Conservation (phyloP, 345 rosid species). For the Rhodamnia argentea region DNA sequence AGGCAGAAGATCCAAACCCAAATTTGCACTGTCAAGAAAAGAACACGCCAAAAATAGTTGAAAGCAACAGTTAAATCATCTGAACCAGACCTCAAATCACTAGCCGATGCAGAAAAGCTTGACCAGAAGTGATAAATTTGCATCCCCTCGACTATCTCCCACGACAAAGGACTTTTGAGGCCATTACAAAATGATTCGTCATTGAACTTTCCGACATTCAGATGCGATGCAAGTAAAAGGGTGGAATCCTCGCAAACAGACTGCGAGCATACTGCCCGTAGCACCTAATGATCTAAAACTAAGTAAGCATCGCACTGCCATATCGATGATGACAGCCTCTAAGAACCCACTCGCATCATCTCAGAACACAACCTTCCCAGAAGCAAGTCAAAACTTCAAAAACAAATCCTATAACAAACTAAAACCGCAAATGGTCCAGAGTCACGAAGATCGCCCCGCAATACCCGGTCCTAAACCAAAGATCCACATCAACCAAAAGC, state of each 20-base stretch:
- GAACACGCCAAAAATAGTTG: too few species aligned
- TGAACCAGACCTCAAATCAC: too few species aligned
- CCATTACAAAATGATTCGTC: neutral
- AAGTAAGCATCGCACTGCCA: neutral
- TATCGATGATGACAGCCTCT: neutral
- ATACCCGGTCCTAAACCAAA: neutral
- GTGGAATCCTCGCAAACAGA: neutral
- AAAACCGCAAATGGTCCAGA: neutral
- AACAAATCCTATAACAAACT: neutral
- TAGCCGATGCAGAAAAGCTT: neutral
- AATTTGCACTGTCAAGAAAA: too few species aligned
- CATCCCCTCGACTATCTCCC: neutral
- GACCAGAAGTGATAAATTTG: neutral
- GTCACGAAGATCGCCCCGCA: neutral
- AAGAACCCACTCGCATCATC: neutral
- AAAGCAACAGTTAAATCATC: too few species aligned
- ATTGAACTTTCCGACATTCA: neutral
- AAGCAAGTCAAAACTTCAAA: neutral
- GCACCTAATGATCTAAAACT: neutral
- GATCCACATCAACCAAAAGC: neutral
- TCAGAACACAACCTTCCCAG: neutral
- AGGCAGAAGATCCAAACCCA: too few species aligned
- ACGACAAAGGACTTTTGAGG: neutral
- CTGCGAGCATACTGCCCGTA: neutral
- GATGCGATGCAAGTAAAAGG: neutral